phyloP scores from a whole-genome alignment of 495 filamentous ascomycete species.

The Aspergillus avenaceus region DNA sequence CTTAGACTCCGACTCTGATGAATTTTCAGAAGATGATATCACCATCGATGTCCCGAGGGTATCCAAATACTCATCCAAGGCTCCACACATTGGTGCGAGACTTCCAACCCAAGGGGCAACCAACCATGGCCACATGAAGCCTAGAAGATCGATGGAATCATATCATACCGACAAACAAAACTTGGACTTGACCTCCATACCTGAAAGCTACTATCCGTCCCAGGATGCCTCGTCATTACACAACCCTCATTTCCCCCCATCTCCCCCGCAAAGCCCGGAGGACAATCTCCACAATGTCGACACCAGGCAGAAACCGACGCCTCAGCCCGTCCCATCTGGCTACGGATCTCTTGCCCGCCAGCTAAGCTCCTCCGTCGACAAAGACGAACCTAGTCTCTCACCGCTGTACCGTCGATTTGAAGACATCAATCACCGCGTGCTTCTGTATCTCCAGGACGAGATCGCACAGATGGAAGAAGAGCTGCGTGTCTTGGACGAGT shows the following conservation, averaged over 20 bases:
- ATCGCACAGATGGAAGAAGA: slow-evolving; percentile 75
- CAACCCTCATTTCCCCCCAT: slow-evolving; percentile 29
- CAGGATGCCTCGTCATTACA: slow-evolving; percentile 19
- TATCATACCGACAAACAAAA: slow-evolving; percentile 15
- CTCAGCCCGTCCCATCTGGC: slow-evolving; percentile 41
- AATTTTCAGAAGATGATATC: slow-evolving; percentile 20
- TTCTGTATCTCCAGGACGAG: slow-evolving; percentile 85
- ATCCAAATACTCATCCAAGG: slow-evolving; percentile 5
- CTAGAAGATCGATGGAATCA: slow-evolving; percentile 20
- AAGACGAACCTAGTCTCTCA: slow-evolving; percentile 38
- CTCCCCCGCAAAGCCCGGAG: slow-evolving; percentile 36
- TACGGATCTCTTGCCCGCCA: slow-evolving; percentile 65
- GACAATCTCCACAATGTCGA: too few relatives aligned
- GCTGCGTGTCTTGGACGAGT: slow-evolving; percentile 64
- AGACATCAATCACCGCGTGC: slow-evolving; percentile 75
- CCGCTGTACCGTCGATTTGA: slow-evolving; percentile 87
- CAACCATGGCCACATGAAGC: slow-evolving; percentile 17
- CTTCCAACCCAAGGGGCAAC: slow-evolving; percentile 9
- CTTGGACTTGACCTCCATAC: slow-evolving; percentile 14
- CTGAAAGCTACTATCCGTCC: slow-evolving; percentile 28
- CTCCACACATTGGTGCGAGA: slow-evolving; percentile 8
- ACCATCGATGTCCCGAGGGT: background rate
- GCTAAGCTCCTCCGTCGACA: slow-evolving; percentile 41
- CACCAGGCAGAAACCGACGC: slow-evolving; percentile 24
- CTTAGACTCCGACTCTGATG: slow-evolving; percentile 16